These are phyloP conservation scores for Microdochium trichocladiopsis DNA, from an alignment of 2,329 filamentous ascomycete genomes.

Conservation along the genomic window DNA sequence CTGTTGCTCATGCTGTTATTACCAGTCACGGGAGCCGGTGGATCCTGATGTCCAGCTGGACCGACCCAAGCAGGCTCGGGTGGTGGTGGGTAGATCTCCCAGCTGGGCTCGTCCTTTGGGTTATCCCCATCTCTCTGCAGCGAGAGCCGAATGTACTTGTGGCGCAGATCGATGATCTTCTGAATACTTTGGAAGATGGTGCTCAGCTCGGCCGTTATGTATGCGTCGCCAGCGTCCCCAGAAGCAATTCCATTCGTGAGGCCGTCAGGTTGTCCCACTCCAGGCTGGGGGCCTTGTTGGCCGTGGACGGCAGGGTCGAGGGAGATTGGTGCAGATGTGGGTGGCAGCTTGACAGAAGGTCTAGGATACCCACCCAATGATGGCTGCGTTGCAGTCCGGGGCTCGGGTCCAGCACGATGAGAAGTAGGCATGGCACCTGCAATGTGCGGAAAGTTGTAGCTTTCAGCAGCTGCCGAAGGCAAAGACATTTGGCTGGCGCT, in stretches of 20 bases:
- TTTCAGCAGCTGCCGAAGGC: slow-evolving; percentile 16
- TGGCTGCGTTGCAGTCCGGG: slow-evolving; percentile 23
- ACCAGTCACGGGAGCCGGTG: slow-evolving; percentile 25
- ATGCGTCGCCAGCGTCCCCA: slow-evolving; percentile 65
- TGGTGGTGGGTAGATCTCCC: slow-evolving; percentile 86
- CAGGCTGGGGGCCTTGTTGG: slow-evolving; percentile 7
- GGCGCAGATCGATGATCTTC: slow-evolving; percentile 76
- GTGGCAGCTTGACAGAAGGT: slow-evolving; percentile 1
- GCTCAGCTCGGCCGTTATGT: slow-evolving; percentile 76
- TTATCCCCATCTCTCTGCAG: slow-evolving; percentile 78
- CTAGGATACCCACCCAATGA: slow-evolving; percentile 14
- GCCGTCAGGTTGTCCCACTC: slow-evolving; percentile 42
- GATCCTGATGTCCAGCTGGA: slow-evolving; percentile 31
- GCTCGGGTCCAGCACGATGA: slow-evolving; percentile 12
- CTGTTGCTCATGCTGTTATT: slow-evolving; percentile 41
- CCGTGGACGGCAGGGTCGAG: slow-evolving; percentile 1
- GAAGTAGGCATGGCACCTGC: slow-evolving; percentile 11
- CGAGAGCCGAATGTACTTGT: slow-evolving; percentile 83
- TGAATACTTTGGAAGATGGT: slow-evolving; percentile 88
- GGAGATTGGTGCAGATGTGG: slow-evolving; percentile 5
- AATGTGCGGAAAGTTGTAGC: slow-evolving; percentile 21
- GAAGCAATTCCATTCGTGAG: slow-evolving; percentile 56
- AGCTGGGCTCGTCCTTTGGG: slow-evolving; percentile 74
- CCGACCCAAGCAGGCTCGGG: slow-evolving; percentile 84
- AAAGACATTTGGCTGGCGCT: slow-evolving; percentile 16